These are phyloP conservation scores for Puccinia novopanici DNA, from an alignment of 1,284 basidiomycete genomes.

Conservation along the genomic window DNA sequence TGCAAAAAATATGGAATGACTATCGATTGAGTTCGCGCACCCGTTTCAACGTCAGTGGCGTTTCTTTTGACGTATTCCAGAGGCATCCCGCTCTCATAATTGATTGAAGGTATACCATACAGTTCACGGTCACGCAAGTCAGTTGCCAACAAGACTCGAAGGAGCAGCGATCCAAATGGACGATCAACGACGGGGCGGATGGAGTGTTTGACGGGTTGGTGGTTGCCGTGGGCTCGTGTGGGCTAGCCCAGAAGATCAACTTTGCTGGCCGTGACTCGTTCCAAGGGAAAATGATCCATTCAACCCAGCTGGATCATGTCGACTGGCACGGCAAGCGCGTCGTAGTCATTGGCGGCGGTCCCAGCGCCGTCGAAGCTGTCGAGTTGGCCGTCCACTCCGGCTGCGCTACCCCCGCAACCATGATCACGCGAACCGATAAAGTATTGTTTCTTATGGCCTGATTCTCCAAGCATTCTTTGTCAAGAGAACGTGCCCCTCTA, in stretches of 20 bases:
- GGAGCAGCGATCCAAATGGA: conserved; percentile 25
- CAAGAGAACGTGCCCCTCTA: too few relatives aligned
- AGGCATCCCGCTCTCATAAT: too few relatives aligned
- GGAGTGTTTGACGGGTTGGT: conserved; percentile 44
- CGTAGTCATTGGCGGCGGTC: conserved; percentile 35
- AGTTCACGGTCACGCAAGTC: conserved; percentile 38
- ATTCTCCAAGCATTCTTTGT: too few relatives aligned
- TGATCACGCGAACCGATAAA: conserved; percentile 44
- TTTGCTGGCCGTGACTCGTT: conserved; percentile 24
- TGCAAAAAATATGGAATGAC: conserved; percentile 36
- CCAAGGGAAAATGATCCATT: conserved; percentile 34
- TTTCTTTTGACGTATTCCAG: not conserved
- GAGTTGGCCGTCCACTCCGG: conserved; percentile 45
- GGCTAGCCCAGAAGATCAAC: conserved; percentile 8
- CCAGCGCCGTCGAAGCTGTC: conserved; percentile 47
- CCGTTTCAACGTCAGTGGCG: conserved; percentile 33
- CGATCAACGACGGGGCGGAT: conserved; percentile 27
- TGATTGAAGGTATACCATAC: too few relatives aligned
- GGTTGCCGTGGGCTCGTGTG: conserved; percentile 43
- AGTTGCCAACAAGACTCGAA: not conserved
- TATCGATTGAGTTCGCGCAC: conserved; percentile 39
- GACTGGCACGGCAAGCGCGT: conserved; percentile 32
- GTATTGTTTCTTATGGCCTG: too few relatives aligned
- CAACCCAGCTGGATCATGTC: conserved; percentile 31
- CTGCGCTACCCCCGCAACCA: conserved; percentile 13